These are phyloP conservation scores for Bidens hawaiensis DNA, from an alignment of 140 eudicot genomes.

Conservation along the genomic window DNA sequence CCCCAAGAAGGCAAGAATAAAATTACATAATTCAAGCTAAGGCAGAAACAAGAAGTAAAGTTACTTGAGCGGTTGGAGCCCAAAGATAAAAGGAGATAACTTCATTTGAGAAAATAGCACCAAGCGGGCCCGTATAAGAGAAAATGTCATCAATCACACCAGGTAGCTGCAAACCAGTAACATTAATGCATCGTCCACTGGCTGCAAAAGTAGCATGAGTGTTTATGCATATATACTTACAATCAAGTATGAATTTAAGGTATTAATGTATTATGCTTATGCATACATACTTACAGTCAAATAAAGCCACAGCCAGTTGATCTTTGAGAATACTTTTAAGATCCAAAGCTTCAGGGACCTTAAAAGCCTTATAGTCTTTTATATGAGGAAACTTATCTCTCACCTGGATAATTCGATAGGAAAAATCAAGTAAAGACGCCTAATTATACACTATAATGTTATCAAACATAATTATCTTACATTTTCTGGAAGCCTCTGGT, in stretches of 20 bases:
- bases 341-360: slow-evolving; percentile 47
- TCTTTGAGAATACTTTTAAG: slow-evolving; percentile 47
- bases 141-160: slow-evolving; percentile 84
- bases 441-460: neutral
- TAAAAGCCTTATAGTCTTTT: slow-evolving; percentile 52
- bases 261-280: neutral
- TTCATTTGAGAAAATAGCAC: slow-evolving; percentile 61
- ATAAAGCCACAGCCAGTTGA: slow-evolving; percentile 73
- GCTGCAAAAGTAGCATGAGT: slow-evolving; percentile 39
- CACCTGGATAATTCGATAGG: slow-evolving; percentile 36
- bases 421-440: neutral
- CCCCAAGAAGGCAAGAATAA: neutral
- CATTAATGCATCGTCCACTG: slow-evolving; percentile 51
- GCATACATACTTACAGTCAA: slow-evolving; percentile 48
- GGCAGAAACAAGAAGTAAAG: neutral
- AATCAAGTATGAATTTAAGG: too few species aligned
- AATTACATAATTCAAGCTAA: neutral
- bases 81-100: slow-evolving; percentile 69
- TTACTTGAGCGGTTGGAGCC: slow-evolving; percentile 98
- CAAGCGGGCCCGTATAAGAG: slow-evolving; percentile 86
- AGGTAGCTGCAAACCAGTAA: slow-evolving; percentile 85
- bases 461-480: slow-evolving; percentile 35
- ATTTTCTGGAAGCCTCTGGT: slow-evolving; percentile 54
- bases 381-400: slow-evolving; percentile 82
- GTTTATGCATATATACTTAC: neutral